Percentiles rank a stretch among this genome's conserved stretches.
Conservation (phyloP, 805 yeast species). For the Naumovozyma castellii region DNA sequence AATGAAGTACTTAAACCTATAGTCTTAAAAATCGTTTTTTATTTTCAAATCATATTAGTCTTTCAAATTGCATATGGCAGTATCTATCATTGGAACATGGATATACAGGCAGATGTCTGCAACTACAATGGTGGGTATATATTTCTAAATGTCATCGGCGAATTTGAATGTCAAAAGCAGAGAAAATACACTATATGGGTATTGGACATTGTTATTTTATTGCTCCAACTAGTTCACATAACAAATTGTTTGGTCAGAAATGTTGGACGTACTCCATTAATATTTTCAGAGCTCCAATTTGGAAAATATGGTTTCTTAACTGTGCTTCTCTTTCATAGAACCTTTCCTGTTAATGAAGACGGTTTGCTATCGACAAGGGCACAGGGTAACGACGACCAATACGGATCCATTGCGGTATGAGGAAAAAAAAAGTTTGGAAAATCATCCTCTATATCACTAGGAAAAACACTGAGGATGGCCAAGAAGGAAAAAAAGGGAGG, state of each 20-base stretch:
- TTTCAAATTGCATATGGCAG: conserved; percentile 8
- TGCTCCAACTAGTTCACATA: conserved; percentile 4
- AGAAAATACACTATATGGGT: conserved; percentile 5
- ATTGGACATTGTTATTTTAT: conserved; percentile 10
- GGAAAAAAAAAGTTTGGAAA: background rate
- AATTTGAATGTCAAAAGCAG: conserved; percentile 9
- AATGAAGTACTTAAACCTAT: conserved; percentile 7
- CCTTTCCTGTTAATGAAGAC: background rate
- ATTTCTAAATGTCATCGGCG: conserved; percentile 13
- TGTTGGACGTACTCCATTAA: background rate
- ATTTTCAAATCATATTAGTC: conserved; percentile 9
- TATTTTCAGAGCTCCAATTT: background rate
- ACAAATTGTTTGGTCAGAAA: background rate
- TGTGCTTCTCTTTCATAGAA: background rate
- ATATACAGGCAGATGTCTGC: conserved; percentile 11
- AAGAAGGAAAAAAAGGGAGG: conserved; percentile 1
- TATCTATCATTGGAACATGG: conserved; percentile 9
- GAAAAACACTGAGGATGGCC: conserved; percentile 2
- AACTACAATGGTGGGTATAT: conserved; percentile 8
- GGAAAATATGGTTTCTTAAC: background rate
- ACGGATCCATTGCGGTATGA: background rate
- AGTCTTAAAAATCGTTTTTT: conserved; percentile 10
- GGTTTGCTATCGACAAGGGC: no score
- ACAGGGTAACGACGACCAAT: background rate
- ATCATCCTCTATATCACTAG: no score